Base-by-base conservation (phyloP, 228 moss, liverwort and hornwort genomes). In the Sphagnum fallax region DNA sequence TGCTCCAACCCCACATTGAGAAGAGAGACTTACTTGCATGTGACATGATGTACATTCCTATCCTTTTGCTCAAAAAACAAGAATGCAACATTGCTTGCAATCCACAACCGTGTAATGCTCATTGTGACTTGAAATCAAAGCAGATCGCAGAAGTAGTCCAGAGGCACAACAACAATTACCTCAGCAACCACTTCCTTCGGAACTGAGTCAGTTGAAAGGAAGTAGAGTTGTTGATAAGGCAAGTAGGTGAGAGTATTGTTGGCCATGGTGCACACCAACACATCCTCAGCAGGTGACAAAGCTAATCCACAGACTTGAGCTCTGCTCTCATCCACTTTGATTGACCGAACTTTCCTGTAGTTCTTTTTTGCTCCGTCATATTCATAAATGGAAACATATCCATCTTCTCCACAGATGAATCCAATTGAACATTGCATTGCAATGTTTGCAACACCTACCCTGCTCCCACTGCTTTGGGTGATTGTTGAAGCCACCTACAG, bases 391-490 rank as follows among this genome's bases (percentile, higher is more conserved):
- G 89, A 89, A 50, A 93, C 48, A 18, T 51, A 63, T 0, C 85
- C 91, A 9, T 67, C 83, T 75, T 89, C 89, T 16, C 90, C 90
- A 71, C 87, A 89, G 57, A 93, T 80, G 52, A 93, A 84, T 16
- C 93, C 93, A 47, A 78, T 89, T 5, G 91, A 91, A 53, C 83
- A 93, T 51, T 88, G 83, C 0, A 89, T 69, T 52, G 91, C 77
- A 11, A 70, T 72, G 61, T 87, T 52, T 10, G 70, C 82, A 53
- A 83, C 71, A 68, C 75, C 76, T 67, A 70, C 75, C 55, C 78
- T 79, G 7, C 75, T 75, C 49, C 59, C 60, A 5, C 51, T 73
- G 8, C 72, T 79, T 69, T 67, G 75, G 71, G 85, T 83, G 48
- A 90, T 84, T 53, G 67, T 81, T 78, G 86, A 79, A 50, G 90